Base-by-base conservation (phyloP, 352 stramenopile species). In the Phytophthora foliorum region DNA sequence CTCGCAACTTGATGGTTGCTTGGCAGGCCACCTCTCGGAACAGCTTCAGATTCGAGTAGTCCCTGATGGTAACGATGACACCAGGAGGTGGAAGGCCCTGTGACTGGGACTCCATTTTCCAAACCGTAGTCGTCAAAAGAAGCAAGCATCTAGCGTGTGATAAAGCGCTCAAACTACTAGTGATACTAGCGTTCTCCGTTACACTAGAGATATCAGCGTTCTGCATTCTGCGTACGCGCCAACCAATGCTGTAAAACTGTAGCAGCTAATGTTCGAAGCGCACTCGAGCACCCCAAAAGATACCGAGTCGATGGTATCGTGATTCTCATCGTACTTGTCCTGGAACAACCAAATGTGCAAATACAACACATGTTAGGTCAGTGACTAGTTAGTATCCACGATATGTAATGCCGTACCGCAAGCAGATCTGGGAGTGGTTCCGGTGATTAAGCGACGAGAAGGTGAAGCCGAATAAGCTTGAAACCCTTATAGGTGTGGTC, bases 381-480 rank as follows among this genome's bases (percentile, higher is more conserved):
- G n/a, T 38, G 29, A 8, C 8, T 34, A 53, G 45, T 53, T 38
- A n/a, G n/a, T n/a, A n/a, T n/a, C n/a, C n/a, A n/a, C n/a, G 32
- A 25, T 25, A 53, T 53, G 36, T 14, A 11, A 24, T 53, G 25
- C 21, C 16, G 29, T 9, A 34, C 29, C 8, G 29, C 29, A 4
- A 34, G 9, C 24, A 44, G 31, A 4, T 56, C 29, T n/a, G 7
- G 16, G n/a, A 56, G 49, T 10, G 29, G 49, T n/a, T 56, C 16
- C 16, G 14, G 49, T 4, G 25, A 17, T 2, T 3, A 16, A 6
- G 49, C 49, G 19, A 4, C 49, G 16, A 56, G 27, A 9, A 56
- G 9, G n/a, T 29, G 29, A 56, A 56, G 49, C 3, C 49, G n/a
- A 17, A 56, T 17, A n/a, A 56, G 19, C 4, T 56, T 56, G 27